Conservation (phyloP, 2,329 filamentous ascomycete genomes). For the Didymosphaeria variabile region DNA sequence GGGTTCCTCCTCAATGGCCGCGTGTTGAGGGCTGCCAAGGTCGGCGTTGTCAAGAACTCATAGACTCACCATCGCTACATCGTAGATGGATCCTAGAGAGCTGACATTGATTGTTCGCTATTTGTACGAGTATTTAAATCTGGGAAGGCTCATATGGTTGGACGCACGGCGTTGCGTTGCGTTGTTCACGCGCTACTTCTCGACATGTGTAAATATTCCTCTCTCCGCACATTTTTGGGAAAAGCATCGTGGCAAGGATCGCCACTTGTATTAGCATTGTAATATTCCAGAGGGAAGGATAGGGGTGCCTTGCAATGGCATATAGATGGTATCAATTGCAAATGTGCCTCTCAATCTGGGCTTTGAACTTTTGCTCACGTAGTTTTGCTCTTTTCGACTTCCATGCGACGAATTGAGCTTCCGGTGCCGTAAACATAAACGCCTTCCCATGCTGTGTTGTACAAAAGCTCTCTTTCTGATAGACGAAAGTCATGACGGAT, state of each 20-base stretch:
- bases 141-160: constrained; percentile 21
- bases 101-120: background rate
- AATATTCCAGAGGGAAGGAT: constrained; percentile 23
- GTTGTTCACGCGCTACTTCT: constrained; percentile 23
- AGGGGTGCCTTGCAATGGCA: constrained; percentile 11
- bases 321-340: constrained; percentile 13
- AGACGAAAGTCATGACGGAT: background rate
- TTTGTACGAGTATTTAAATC: constrained; percentile 33
- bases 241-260: constrained; percentile 17
- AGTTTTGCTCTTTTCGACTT: background rate
- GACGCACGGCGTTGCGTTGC: constrained; percentile 28
- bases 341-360: background rate
- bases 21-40: constrained; percentile 89
- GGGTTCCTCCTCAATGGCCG: constrained; percentile 94
- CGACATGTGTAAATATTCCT: constrained; percentile 41
- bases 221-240: constrained; percentile 34
- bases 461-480: constrained; percentile 15
- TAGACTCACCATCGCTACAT: constrained; percentile 31
- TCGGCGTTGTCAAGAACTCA: constrained; percentile 90
- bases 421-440: constrained; percentile 22
- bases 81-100: background rate
- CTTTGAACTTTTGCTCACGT: background rate
- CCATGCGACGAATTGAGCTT: background rate
- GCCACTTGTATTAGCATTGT: constrained; percentile 28
- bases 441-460: constrained; percentile 41